Conservation (phyloP, 2,329 filamentous ascomycete genomes). For the Alternaria postmessia region DNA sequence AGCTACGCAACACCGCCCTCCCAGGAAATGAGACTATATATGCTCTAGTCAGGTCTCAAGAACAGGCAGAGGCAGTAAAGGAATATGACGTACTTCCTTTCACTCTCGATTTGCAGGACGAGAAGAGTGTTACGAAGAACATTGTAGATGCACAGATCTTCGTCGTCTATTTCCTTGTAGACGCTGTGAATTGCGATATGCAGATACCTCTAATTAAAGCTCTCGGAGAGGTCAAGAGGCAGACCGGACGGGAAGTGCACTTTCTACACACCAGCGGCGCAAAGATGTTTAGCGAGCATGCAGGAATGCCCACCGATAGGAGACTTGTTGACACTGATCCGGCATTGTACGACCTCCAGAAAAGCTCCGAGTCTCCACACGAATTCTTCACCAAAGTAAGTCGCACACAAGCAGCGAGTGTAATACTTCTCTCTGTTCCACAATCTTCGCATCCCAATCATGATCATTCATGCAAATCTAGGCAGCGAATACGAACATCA, state of each 20-base stretch:
- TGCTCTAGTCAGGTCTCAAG: conserved; percentile 57
- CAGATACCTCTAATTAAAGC: conserved; percentile 57
- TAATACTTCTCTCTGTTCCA: no score
- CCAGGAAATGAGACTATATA: conserved; percentile 56
- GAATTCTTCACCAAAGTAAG: conserved; percentile 1
- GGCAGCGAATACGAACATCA: conserved; percentile 54
- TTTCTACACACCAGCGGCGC: conserved; percentile 63
- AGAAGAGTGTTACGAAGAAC: conserved; percentile 44
- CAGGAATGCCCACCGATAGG: conserved; percentile 54
- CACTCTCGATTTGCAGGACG: conserved; percentile 51
- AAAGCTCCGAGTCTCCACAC: conserved; percentile 26
- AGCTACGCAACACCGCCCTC: conserved; percentile 48
- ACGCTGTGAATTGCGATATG: conserved; percentile 45
- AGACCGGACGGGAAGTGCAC: conserved; percentile 55
- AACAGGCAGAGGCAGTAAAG: conserved; percentile 57
- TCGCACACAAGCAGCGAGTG: neutral
- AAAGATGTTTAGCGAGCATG: conserved; percentile 61
- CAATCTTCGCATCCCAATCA: no score
- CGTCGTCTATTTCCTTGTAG: conserved; percentile 60
- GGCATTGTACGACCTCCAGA: conserved; percentile 56
- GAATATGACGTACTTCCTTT: conserved; percentile 57
- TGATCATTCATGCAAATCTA: conserved; percentile 20
- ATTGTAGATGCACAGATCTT: conserved; percentile 57
- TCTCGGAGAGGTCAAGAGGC: conserved; percentile 54
- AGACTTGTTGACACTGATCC: conserved; percentile 57